Evolutionary conservation across 805 yeast genomes (phyloP), one percentile per base, ranked within the genome.

Genomic region (Maudiozyma saulgeensis): DNA sequence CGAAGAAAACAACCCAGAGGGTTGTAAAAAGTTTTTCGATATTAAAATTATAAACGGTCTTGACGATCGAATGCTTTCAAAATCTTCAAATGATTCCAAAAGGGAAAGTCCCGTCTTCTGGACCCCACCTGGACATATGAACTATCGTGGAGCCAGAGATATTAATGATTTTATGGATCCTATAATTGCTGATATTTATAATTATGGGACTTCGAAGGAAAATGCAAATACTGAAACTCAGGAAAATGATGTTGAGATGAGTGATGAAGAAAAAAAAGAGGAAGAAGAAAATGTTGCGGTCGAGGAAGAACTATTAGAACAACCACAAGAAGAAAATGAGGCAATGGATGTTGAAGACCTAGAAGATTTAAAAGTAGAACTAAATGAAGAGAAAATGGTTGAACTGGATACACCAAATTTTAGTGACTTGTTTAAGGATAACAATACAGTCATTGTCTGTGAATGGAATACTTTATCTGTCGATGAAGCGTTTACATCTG

Each of bases 391-490:
- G 32, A 28, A 28, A 4, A 28, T 28, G 3, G 40, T 37, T 7
- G 6, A 18, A 16, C 2, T 16, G 7, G 19, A 37, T 6, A 15
- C 40, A 37, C 26, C 42, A 18, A 18, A 15, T 19, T 39, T 39
- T 13, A n/a, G 16, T 7, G 15, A 11, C n/a, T 23, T 39, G 23
- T 35, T 35, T 35, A 15, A 13, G 7, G 9, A 19, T 6, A 11
- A 25, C 15, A 31, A 65, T 32, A 71, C 62, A 43, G 75, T 78
- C 1, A 55, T 80, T 11, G 75, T 85, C 4, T 82, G 90, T 61
- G 84, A 85, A 56, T 87, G 95, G 93, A 68, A 73, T 31, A 60
- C 67, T 2, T 73, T 68, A 1, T 61, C 67, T 1, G 75, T 75
- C 57, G 73, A 75, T 39, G 70, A 72, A 6, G 80, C 79, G 46